A percentile compares a stretch with the other conserved stretches of the same genome.
phyloP scores from a whole-genome alignment of 768 basidiomycete genomes.

The Boletellus ananiceps region DNA sequence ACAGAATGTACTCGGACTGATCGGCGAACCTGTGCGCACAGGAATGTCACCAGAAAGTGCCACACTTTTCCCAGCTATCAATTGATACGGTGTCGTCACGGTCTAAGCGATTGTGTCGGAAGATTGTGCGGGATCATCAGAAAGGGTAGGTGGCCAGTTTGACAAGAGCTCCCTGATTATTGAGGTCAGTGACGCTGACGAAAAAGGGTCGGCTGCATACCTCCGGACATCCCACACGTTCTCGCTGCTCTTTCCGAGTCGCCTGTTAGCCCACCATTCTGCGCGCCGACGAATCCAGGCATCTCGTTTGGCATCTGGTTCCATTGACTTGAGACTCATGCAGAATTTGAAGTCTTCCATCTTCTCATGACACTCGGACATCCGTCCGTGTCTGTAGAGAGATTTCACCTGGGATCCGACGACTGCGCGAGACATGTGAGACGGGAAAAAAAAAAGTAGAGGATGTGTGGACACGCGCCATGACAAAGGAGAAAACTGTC shows the following conservation, averaged over 20 bases:
- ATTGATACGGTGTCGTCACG: background rate
- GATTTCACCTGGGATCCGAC: slow-evolving; percentile 77
- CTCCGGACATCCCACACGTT: slow-evolving; percentile 88
- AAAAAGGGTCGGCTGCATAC: slow-evolving; percentile 44
- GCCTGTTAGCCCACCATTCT: slow-evolving; percentile 88
- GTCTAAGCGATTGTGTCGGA: slow-evolving; percentile 22
- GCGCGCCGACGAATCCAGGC: slow-evolving; percentile 84
- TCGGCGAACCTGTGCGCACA: background rate
- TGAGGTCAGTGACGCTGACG: slow-evolving; percentile 1
- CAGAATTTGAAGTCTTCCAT: slow-evolving; percentile 95
- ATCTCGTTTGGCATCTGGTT: slow-evolving; percentile 71
- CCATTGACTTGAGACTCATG: slow-evolving; percentile 72
- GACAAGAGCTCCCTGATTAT: slow-evolving; percentile 18
- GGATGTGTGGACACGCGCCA: slow-evolving; percentile 36
- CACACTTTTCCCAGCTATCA: background rate
- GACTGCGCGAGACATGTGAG: slow-evolving; percentile 40
- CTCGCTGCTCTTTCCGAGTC: slow-evolving; percentile 81
- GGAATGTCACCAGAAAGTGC: background rate
- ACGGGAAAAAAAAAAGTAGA: background rate
- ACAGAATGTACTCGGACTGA: background rate
- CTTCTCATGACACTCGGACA: slow-evolving; percentile 67
- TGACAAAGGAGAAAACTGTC: slow-evolving; percentile 71
- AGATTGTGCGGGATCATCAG: slow-evolving; percentile 17
- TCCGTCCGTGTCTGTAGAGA: slow-evolving; percentile 81
- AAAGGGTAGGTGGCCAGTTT: slow-evolving; percentile 28